A percentile compares a stretch with the other conserved stretches of the same genome.
These are phyloP conservation scores for Delphinella strobiligena DNA, from an alignment of 2,329 filamentous ascomycete species.

Conservation along the genomic window DNA sequence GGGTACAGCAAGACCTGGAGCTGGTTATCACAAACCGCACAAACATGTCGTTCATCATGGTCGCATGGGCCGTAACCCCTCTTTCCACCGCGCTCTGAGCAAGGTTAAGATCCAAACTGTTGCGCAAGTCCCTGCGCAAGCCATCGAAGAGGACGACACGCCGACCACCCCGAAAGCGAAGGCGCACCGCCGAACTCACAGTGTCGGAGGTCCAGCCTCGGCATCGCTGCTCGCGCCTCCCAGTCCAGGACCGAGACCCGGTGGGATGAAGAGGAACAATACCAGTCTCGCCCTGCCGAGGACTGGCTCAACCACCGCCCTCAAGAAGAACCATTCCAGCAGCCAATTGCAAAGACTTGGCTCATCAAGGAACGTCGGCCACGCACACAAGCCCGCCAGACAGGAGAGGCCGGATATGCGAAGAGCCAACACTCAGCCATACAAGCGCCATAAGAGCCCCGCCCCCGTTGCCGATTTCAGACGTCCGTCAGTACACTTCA, in stretches of 20 bases:
- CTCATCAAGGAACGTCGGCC: conserved; percentile 20
- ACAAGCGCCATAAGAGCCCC: conserved; percentile 11
- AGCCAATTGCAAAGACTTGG: conserved; percentile 26
- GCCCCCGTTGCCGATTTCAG: conserved; percentile 24
- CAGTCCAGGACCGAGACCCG: conserved; percentile 14
- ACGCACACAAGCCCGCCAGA: conserved; percentile 8
- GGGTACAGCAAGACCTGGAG: too few relatives aligned
- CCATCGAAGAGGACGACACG: conserved; percentile 14
- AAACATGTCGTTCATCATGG: conserved; percentile 26
- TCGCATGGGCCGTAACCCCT: conserved; percentile 27
- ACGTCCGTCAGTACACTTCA: conserved; percentile 27
- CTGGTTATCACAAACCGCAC: conserved; percentile 21
- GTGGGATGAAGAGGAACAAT: conserved; percentile 29
- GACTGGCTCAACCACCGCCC: conserved; percentile 21
- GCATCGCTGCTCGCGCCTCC: conserved; percentile 15
- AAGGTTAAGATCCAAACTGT: conserved; percentile 26
- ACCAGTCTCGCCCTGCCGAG: conserved; percentile 25
- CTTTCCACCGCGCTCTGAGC: conserved; percentile 30
- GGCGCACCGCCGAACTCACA: not conserved
- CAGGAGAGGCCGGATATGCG: conserved; percentile 12
- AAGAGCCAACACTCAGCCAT: conserved; percentile 13
- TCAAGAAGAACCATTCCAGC: conserved; percentile 25
- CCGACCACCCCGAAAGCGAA: conserved; percentile 6
- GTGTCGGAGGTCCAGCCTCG: not conserved
- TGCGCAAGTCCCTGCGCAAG: conserved; percentile 14